Percentiles rank a stretch among this genome's conserved stretches.
These are phyloP conservation scores for Avena sativa DNA, from an alignment of 176 grass and related monocot genomes.

Conservation along the genomic window DNA sequence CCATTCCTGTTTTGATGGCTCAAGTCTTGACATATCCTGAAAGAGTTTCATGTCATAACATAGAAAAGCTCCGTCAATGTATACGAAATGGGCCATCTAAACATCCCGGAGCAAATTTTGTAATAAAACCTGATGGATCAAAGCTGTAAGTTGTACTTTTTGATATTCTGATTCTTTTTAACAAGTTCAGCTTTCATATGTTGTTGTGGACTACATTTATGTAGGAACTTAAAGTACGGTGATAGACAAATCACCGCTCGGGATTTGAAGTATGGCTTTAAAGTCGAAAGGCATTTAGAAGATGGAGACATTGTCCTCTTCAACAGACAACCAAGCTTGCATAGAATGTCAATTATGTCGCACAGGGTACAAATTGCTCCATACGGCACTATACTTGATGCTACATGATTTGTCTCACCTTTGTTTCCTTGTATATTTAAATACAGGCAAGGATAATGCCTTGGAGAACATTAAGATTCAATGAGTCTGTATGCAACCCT, in stretches of 20 bases:
- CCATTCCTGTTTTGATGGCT: slow-evolving; percentile 92
- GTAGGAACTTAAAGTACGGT: slow-evolving; percentile 72
- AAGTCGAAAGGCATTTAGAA: slow-evolving; percentile 96
- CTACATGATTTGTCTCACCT: slow-evolving; percentile 38
- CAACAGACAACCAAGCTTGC: slow-evolving; percentile 96
- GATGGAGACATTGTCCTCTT: slow-evolving; percentile 95
- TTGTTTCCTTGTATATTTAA: slow-evolving; percentile 39
- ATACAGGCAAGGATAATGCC: slow-evolving; percentile 93
- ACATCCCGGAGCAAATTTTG: slow-evolving; percentile 90
- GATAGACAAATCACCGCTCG: slow-evolving; percentile 70
- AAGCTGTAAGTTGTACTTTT: slow-evolving; percentile 66
- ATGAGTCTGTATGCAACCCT: slow-evolving; percentile 97
- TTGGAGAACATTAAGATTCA: slow-evolving; percentile 97
- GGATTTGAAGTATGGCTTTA: slow-evolving; percentile 78
- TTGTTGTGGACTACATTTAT: slow-evolving; percentile 27
- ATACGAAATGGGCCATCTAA: slow-evolving; percentile 82
- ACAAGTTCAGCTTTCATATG: slow-evolving; percentile 23
- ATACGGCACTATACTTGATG: slow-evolving; percentile 22
- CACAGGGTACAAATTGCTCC: slow-evolving; percentile 65
- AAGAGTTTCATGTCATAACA: slow-evolving; percentile 79
- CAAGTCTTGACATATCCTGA: slow-evolving; percentile 87
- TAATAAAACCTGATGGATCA: slow-evolving; percentile 64
- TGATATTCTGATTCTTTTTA: slow-evolving; percentile 26
- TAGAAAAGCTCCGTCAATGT: slow-evolving; percentile 87
- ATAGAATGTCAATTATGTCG: slow-evolving; percentile 99